Conservation (phyloP, 176 grass and related monocot species). For the Oryza punctata region DNA sequence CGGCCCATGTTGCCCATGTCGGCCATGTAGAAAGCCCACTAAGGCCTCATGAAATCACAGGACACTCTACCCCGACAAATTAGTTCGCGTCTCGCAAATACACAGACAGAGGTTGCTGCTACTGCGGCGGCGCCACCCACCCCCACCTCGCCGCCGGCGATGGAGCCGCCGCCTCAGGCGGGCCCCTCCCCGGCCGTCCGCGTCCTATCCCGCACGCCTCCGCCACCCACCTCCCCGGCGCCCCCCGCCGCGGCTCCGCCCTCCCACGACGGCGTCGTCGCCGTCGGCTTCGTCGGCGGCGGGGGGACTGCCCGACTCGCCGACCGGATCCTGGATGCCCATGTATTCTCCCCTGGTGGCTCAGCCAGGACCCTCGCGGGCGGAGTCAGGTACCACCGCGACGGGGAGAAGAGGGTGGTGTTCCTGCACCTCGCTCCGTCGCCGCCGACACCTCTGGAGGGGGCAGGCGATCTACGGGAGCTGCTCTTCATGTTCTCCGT, state of each 20-base stretch:
- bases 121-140: not conserved
- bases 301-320: slow-evolving; percentile 55
- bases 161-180: slow-evolving; percentile 55
- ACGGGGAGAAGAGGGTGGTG: slow-evolving; percentile 62
- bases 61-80: too few species aligned
- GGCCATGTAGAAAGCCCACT: not conserved
- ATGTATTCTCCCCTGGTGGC: slow-evolving; percentile 64
- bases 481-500: slow-evolving; percentile 93
- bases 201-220: slow-evolving; percentile 29
- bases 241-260: not conserved
- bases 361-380: slow-evolving; percentile 46
- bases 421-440: slow-evolving; percentile 63
- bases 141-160: slow-evolving; percentile 52
- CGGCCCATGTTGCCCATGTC: not conserved
- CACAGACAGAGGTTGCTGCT: not conserved
- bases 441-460: slow-evolving; percentile 35
- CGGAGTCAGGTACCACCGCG: slow-evolving; percentile 67
- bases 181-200: slow-evolving; percentile 32
- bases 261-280: slow-evolving; percentile 58
- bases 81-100: too few species aligned
- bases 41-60: not conserved
- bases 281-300: slow-evolving; percentile 66
- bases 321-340: slow-evolving; percentile 72
- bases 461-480: slow-evolving; percentile 45
- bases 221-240: slow-evolving; percentile 15